Evolutionary conservation across 805 yeast genomes (phyloP), one percentile per base, ranked within the genome.

Genomic region (Candida maris): DNA sequence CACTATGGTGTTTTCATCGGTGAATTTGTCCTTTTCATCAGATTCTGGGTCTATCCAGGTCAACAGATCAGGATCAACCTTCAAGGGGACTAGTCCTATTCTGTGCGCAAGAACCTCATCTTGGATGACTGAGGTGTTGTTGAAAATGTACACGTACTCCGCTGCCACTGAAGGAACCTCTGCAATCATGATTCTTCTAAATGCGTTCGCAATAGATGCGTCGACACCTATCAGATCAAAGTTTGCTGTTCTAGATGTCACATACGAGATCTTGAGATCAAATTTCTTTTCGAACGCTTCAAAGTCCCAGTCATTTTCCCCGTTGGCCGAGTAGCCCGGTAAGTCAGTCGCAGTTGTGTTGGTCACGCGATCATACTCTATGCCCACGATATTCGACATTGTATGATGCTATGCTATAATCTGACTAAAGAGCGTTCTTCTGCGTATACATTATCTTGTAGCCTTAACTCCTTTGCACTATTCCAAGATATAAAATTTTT

Each of bases 121-220:
- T 62, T 89, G 97, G 46, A 93, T 86, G 32, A 93, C 96, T 1
- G 96, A 86, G 1, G 98, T 93, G 64, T 93, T 93, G 71, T 87
- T 91, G 68, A 84, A 84, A 41, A 93, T 75, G 58, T 81, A 88
- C 13, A 93, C 87, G 44, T 85, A 78, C 62, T 93, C 98, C 16
- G 96, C 84, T 12, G 98, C 97, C 31, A 91, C 94, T 2, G 93
- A 76, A 15, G 98, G 98, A 27, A 93, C 95, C 60, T 93, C 98
- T 1, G 97, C 77, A 37, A 93, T 80, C 97, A 93, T 89, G 52
- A 93, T 85, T 56, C 98, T 82, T 58, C 98, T 81, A 65, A 91
- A 88, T 0, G 98, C 97, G 67, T 93, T 93, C 30, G 97, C 89
- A 39, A 93, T 69, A 9, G 97, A 85, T 1, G 97, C 85, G 61